Evolutionary conservation across 2,329 filamentous ascomycete genomes (phyloP), one percentile per base, ranked within the genome.

Genomic region (Monilinia fructicola): DNA sequence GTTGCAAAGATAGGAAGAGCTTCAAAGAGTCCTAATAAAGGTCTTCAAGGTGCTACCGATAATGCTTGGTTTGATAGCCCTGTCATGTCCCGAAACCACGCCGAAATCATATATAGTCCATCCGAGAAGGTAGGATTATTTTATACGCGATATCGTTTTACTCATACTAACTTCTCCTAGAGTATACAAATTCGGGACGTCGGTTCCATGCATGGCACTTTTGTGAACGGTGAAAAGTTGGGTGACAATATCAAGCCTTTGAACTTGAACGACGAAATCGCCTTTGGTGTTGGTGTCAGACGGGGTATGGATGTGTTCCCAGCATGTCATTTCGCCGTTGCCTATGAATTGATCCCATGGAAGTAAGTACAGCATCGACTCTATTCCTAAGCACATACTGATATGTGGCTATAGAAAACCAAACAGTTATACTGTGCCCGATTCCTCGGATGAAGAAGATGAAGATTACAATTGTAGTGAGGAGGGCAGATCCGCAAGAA

Each of bases 61-160:
- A 92, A 92, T 76, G 85, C 82, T 21, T 91, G 82, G 82, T 89
- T 91, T 67, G 85, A 91, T 70, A 89, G 85, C 66, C 85, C 89
- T 0, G 89, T 92, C 46, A 89, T 92, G 81, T 91, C 89, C 31
- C 82, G 90, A 54, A 76, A 85, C 14, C 90, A 92, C 77, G 90
- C 89, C 21, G 77, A 83, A 54, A 73, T 89, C 5, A 70, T 73
- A 21, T 79, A 83, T 5, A 78, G 83, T 59, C 71, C 79, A 12
- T 75, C 80, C 2, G 72, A 75, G 9, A 79, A 82, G 75, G 85
- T 85, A 77, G 67, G 78, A 65, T 26, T 54, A n/a, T 31, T 56
- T 58, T 52, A 38, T 44, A 56, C 64, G 44, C 18, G 55, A 55
- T 54, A 46, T 42, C 38, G 18, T 2, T 61, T 35, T 35, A 26